Evolutionary conservation across 1,284 basidiomycete genomes (phyloP).

Genomic region (Leccinum fallax): DNA sequence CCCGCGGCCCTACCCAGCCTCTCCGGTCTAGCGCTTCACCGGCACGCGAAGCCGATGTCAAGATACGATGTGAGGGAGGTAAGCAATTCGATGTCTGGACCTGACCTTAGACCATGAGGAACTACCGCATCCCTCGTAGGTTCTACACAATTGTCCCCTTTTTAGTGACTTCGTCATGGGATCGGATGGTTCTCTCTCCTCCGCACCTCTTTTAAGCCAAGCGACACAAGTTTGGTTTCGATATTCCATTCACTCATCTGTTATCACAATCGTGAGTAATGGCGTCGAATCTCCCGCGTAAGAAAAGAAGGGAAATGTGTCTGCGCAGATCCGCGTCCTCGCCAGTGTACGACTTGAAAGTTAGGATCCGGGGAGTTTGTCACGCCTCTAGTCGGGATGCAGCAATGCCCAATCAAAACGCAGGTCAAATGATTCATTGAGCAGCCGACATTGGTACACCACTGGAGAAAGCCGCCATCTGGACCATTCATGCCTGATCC

Average conservation of each 20-base stretch:
- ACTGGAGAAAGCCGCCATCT: background rate
- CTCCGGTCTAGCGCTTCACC: background rate
- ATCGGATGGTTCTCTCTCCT: background rate
- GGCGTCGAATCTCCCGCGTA: background rate
- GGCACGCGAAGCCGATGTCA: background rate
- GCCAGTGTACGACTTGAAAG: background rate
- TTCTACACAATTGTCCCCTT: background rate
- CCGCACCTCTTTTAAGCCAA: background rate
- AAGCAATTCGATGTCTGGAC: background rate
- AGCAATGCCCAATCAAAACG: background rate
- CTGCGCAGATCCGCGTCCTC: background rate
- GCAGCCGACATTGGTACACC: background rate
- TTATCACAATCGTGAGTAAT: background rate
- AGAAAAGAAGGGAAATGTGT: background rate
- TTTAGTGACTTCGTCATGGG: background rate
- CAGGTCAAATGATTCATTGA: background rate
- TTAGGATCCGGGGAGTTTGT: background rate
- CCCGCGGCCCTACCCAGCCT: background rate
- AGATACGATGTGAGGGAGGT: background rate
- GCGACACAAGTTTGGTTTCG: background rate
- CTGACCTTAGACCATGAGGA: background rate
- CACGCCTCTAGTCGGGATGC: background rate
- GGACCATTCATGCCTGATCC: conserved; percentile 14
- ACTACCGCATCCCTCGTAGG: background rate
- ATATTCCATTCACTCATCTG: background rate